phyloP scores from a whole-genome alignment of 208 protist genomes.

The Leishmania mexicana region DNA sequence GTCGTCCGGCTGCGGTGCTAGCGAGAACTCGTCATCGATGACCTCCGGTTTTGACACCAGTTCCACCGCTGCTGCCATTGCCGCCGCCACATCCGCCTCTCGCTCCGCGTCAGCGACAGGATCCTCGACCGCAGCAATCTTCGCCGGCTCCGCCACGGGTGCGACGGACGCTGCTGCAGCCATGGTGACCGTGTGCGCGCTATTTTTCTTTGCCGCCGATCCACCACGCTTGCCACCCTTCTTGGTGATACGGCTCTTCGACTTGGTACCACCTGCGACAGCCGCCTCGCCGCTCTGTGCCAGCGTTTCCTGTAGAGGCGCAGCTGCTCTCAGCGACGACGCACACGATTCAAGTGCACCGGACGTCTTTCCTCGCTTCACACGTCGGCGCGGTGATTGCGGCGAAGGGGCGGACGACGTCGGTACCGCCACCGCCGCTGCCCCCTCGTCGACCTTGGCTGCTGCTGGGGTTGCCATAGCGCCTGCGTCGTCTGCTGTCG shows the following conservation, averaged over 20 bases:
- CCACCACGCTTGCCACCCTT: constrained; percentile 4
- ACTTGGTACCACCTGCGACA: neutral
- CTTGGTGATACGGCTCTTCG: neutral
- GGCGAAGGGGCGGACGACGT: neutral
- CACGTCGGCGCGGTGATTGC: constrained; percentile 1
- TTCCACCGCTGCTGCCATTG: constrained; percentile 3
- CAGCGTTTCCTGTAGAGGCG: neutral
- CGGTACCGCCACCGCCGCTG: neutral
- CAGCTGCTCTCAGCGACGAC: neutral
- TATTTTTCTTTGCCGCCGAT: neutral
- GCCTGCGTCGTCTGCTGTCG: neutral
- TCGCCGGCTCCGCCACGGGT: neutral
- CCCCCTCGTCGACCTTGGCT: neutral
- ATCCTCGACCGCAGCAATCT: neutral
- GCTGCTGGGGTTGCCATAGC: neutral
- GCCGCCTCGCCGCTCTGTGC: neutral
- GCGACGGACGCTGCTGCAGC: neutral
- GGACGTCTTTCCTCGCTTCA: neutral
- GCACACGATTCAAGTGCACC: neutral
- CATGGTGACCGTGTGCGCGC: neutral
- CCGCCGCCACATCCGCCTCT: constrained; percentile 12
- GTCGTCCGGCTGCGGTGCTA: neutral
- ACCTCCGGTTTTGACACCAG: constrained; percentile 4
- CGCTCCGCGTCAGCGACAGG: neutral
- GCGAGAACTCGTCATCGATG: constrained; percentile 2